Evolutionary conservation across 768 basidiomycete species (phyloP).

Genomic region (Boletus vinaceobasis): DNA sequence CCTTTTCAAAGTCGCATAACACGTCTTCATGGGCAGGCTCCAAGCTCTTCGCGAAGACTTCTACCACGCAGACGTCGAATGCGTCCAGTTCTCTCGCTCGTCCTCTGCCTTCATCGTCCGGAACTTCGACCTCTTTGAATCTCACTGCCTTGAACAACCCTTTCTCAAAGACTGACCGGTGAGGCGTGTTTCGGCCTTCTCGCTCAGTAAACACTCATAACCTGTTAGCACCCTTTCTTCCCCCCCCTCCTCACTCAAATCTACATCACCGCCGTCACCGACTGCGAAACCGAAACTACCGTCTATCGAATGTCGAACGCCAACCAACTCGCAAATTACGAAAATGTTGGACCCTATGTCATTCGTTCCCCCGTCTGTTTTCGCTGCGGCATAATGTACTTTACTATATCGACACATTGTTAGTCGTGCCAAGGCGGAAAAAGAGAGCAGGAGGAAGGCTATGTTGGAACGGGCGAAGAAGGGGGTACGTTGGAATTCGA

Average conservation of each 20-base stretch:
- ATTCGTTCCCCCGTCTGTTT: constrained; percentile 66
- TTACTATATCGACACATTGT: constrained; percentile 15
- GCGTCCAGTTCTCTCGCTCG: background rate
- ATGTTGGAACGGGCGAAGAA: constrained; percentile 73
- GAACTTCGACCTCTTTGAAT: constrained; percentile 12
- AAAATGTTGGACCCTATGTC: constrained; percentile 39
- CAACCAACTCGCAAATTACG: constrained; percentile 34
- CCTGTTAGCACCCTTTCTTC: constrained; percentile 44
- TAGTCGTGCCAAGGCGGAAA: constrained; percentile 74
- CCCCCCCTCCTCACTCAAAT: constrained; percentile 17
- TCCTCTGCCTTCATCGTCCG: constrained; percentile 7
- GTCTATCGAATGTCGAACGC: constrained; percentile 23
- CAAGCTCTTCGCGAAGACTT: constrained; percentile 6
- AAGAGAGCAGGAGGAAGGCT: constrained; percentile 64
- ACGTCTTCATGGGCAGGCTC: background rate
- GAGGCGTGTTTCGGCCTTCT: constrained; percentile 34
- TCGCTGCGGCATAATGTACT: constrained; percentile 56
- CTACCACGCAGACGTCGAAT: constrained; percentile 4
- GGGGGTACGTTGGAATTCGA: constrained; percentile 48
- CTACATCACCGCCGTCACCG: constrained; percentile 5
- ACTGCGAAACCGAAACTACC: constrained; percentile 17
- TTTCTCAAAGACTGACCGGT: constrained; percentile 61
- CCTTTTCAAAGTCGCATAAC: constrained; percentile 14
- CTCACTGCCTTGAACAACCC: constrained; percentile 27
- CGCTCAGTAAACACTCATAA: constrained; percentile 61